Conservation (phyloP, 805 yeast genomes). For the Metschnikowia shivogae region DNA sequence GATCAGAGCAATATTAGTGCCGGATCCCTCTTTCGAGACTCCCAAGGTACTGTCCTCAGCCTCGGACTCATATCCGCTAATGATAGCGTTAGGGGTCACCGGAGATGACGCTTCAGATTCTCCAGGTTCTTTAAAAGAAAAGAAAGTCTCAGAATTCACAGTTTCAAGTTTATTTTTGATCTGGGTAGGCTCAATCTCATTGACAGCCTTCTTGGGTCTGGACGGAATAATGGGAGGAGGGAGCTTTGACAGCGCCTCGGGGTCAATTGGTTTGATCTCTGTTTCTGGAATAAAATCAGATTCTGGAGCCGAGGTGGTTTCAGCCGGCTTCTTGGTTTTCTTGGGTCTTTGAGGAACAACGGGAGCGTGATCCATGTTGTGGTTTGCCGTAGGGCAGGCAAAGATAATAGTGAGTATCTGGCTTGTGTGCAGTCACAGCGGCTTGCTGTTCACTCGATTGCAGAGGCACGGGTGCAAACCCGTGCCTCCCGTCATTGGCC, state of each 20-base stretch:
- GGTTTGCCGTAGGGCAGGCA: not conserved
- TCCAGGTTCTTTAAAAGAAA: no score
- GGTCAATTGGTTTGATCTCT: not conserved
- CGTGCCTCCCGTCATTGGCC: no score
- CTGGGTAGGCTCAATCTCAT: no score
- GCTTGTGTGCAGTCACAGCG: not conserved
- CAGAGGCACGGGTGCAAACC: no score
- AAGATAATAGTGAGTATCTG: not conserved
- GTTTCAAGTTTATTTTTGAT: no score
- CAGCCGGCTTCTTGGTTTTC: not conserved
- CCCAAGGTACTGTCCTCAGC: not conserved
- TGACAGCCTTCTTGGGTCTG: not conserved
- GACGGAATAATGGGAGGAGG: conserved; percentile 1
- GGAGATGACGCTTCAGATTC: not conserved
- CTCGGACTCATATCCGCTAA: conserved; percentile 1
- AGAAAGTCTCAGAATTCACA: no score
- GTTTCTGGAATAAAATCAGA: no score
- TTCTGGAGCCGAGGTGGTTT: not conserved
- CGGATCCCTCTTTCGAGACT: no score
- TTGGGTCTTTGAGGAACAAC: conserved; percentile 3
- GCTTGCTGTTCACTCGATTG: no score
- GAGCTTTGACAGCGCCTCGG: not conserved
- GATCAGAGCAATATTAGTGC: no score
- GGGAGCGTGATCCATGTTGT: conserved; percentile 1
- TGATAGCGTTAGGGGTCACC: conserved; percentile 1